Base-by-base conservation (phyloP, 345 rosid species). In the Fremontodendron californicum region DNA sequence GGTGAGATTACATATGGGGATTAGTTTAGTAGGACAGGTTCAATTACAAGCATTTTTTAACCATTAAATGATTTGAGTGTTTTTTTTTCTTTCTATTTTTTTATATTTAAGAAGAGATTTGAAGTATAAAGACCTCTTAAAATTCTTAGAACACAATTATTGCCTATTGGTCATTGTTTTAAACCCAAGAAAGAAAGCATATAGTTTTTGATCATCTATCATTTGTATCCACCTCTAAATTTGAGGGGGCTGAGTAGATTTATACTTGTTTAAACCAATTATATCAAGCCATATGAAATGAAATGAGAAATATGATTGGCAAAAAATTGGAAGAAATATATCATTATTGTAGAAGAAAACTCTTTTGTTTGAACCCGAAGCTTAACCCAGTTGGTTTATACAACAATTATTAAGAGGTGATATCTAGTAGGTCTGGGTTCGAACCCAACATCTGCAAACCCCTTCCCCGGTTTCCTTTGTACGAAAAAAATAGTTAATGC, bases 1-100 rank as follows among this genome's bases (percentile, higher is more conserved):
- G 67, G 67, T 63, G 67, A 63, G 18, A 63, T 63, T 35, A 63
- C 13, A 63, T 19, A 16, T 63, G 45, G 68, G 45, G 45, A 63
- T 63, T 63, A 0, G 9, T 61, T 61, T 61, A 61, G 21, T 15
- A 5, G 18, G 66, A 12, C 40, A 61, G 66, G 39, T 63, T 63
- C 2, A 61, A 10, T 61, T 12, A 29, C 16, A 60, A 39, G 18
- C 37, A 15, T 8, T 31, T 13, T 31, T 63, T 63, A 33, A 33
- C 21, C 23, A 63, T 33, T 63, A 33, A 15, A 33, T 63, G 67
- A 9, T 63, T 60, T 3, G 2, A 13, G 35, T 46, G 3, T 15
- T 4, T 1, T 49, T 49, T 9, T 54, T 54, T 52, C 5, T 5
- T 19, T 9, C 2, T 52, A 0, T 3, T 52, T 45, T 0, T 51